phyloP scores from a whole-genome alignment of 1,139 yeast species.

The Pichiaceae sp. region DNA sequence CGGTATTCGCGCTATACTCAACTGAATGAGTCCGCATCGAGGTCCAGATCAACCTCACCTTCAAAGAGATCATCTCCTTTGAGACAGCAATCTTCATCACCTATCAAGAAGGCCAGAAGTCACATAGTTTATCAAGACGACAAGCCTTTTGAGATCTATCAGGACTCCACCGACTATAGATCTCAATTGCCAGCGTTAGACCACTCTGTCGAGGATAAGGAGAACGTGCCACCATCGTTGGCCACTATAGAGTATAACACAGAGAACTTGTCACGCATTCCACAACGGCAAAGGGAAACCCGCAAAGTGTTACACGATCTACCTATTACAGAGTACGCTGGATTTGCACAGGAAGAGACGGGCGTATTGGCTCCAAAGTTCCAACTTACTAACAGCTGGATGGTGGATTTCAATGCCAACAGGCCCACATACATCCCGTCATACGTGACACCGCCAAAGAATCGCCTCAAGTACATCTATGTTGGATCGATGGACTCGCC shows the following conservation, averaged over 20 bases:
- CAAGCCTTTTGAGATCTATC: conserved; percentile 1
- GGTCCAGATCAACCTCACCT: conserved; percentile 1
- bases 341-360: conserved; percentile 1
- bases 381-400: conserved; percentile 3
- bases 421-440: background rate
- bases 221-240: background rate
- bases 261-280: background rate
- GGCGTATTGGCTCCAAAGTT: conserved; percentile 1
- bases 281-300: background rate
- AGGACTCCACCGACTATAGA: conserved; percentile 1
- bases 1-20: background rate
- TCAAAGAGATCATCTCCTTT: background rate
- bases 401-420: background rate
- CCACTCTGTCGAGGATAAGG: background rate
- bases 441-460: conserved; percentile 4
- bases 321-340: conserved; percentile 6
- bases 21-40: no score
- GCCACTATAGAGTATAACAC: background rate
- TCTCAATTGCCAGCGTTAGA: background rate
- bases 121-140: background rate
- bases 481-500: conserved; percentile 1
- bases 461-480: background rate
- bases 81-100: background rate
- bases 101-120: conserved; percentile 1
- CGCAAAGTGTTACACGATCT: conserved; percentile 6